Base-by-base conservation (phyloP, 1,139 yeast species). In the Insectozyma bohioensis region DNA sequence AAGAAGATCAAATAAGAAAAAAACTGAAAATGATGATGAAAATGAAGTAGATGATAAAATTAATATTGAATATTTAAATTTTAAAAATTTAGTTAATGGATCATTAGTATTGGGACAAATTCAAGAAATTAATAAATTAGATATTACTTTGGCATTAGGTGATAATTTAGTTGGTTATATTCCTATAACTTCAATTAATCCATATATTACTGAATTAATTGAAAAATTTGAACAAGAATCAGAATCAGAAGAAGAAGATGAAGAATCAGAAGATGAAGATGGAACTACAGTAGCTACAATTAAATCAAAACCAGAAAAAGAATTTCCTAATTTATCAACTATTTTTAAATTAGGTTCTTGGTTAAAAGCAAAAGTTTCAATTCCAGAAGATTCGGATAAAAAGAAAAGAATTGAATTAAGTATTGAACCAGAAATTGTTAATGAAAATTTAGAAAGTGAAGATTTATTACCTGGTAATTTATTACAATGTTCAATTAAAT, bases 91-190 rank as follows among this genome's bases (percentile, higher is more conserved):
- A 45, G 67, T 73, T 33, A 78, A 84, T 2, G 97, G 95, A 6
- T 71, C 92, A 6, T 54, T 68, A 24, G 78, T 90, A 1, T 67
- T 92, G 35, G 97, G 95, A 32, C 94, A 85, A 57, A 66, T 92
- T 40, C 57, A 71, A 24, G 63, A 68, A 34, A 74, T 90, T 35
- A 72, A 75, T 38, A 73, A 74, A 39, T 57, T 75, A 47, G 95
- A 85, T 43, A 46, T 92, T 25, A 72, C 78, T 4, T 60, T 92
- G 24, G 67, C 95, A 2, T 60, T 92, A 36, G 85, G 96, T n/a
- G 95, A 88, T 54, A 85, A 83, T 46, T 66, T 92, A 41, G 71
- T 75, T 24, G 98, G 97, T 19, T 84, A 67, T 52, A 78, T 87
- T 14, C 86, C 95, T 26, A 76, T 87, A 37, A 80, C 95, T 3